These are phyloP conservation scores for Pestalotiopsis sp. DNA, from an alignment of 2,329 filamentous ascomycete genomes.

Conservation along the genomic window DNA sequence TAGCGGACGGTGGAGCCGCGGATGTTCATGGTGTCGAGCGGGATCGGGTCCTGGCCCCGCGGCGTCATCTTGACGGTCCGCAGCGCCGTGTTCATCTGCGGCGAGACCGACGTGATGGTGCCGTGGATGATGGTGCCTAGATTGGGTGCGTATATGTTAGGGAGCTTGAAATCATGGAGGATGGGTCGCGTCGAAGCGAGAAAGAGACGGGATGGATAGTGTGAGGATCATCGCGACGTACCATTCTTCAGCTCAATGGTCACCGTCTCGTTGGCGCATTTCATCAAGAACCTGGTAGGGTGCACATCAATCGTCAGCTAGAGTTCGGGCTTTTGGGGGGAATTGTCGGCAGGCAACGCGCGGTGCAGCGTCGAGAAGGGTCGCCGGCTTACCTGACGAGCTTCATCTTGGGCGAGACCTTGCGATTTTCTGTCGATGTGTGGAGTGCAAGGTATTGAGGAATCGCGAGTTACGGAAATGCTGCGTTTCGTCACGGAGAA, in stretches of 20 bases:
- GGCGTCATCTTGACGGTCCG: constrained; percentile 96
- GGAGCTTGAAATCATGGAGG: background rate
- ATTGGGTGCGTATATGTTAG: constrained; percentile 35
- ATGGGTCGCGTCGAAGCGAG: background rate
- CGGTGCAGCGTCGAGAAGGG: constrained; percentile 33
- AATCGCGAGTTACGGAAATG: background rate
- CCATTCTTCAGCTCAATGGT: constrained; percentile 99
- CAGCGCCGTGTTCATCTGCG: constrained; percentile 97
- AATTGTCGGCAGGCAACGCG: constrained; percentile 41
- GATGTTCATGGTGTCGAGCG: constrained; percentile 94
- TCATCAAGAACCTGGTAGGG: constrained; percentile 87
- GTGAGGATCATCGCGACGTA: constrained; percentile 39
- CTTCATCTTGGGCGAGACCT: constrained; percentile 72
- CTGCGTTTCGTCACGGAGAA: constrained; percentile 9
- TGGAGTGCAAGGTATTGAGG: constrained; percentile 8
- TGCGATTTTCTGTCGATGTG: constrained; percentile 13
- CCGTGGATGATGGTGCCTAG: constrained; percentile 89
- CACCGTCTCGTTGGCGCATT: constrained; percentile 98
- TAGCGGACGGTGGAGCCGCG: constrained; percentile 96
- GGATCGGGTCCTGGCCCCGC: constrained; percentile 83
- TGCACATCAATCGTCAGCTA: constrained; percentile 30
- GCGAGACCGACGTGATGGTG: constrained; percentile 94
- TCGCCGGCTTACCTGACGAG: constrained; percentile 78
- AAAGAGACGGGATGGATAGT: background rate
- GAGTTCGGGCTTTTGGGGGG: constrained; percentile 17